Conservation (phyloP, 106 monocot species). For the Gastrodia elata region DNA sequence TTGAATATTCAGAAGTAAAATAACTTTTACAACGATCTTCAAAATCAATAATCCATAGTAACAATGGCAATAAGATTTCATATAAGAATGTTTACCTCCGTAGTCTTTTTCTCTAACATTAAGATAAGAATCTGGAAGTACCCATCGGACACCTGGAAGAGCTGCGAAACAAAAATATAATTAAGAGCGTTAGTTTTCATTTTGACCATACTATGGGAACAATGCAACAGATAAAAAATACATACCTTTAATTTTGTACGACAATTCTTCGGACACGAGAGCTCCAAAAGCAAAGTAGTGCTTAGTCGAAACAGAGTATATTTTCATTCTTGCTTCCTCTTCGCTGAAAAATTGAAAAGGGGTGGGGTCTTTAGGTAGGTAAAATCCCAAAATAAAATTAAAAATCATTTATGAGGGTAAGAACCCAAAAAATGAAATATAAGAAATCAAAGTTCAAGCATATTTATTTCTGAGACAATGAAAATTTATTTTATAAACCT, state of each 20-base stretch:
- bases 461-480: neutral
- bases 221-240: neutral
- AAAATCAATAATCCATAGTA: neutral
- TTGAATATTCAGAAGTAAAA: neutral
- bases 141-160: constrained; percentile 83
- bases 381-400: neutral
- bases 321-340: constrained; percentile 81
- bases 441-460: neutral
- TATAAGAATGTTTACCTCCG: constrained; percentile 47
- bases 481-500: neutral
- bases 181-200: neutral
- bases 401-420: neutral
- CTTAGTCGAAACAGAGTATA: constrained; percentile 94
- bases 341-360: constrained; percentile 43
- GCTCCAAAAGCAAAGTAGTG: constrained; percentile 96
- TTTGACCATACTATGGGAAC: constrained; percentile 2
- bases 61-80: neutral
- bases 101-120: constrained; percentile 98
- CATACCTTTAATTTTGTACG: constrained; percentile 82
- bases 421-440: neutral
- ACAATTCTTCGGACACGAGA: constrained; percentile 80
- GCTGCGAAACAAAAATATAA: constrained; percentile 25
- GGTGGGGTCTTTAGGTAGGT: neutral
- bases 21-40: neutral
- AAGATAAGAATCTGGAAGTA: constrained; percentile 96